Evolutionary conservation across 2,329 filamentous ascomycete species (phyloP).

Genomic region (Dothideomycetes sp.): DNA sequence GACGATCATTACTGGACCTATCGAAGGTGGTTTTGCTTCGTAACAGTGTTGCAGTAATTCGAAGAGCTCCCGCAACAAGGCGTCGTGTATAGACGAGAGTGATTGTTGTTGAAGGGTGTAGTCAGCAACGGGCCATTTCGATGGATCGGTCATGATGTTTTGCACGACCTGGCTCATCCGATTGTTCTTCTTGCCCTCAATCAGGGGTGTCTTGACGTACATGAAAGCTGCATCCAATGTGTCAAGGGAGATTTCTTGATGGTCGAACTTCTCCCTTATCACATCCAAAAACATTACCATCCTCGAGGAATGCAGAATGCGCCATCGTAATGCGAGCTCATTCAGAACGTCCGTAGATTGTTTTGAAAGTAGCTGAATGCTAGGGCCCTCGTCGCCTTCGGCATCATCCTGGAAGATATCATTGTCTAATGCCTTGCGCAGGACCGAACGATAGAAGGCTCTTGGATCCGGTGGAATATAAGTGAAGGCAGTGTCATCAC

Average conservation of each 20-base stretch:
- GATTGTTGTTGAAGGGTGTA: slow-evolving; percentile 59
- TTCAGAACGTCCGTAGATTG: slow-evolving; percentile 73
- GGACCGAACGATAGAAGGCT: slow-evolving; percentile 71
- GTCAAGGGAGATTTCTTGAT: slow-evolving; percentile 71
- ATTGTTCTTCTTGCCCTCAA: slow-evolving; percentile 50
- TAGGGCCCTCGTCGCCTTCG: slow-evolving; percentile 40
- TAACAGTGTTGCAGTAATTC: slow-evolving; percentile 82
- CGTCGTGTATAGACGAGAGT: slow-evolving; percentile 67
- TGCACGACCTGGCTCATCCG: slow-evolving; percentile 39
- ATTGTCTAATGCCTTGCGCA: slow-evolving; percentile 63
- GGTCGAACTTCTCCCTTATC: slow-evolving; percentile 71
- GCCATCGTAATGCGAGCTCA: slow-evolving; percentile 81
- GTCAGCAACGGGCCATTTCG: slow-evolving; percentile 43
- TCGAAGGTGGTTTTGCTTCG: slow-evolving; percentile 73
- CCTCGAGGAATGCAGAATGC: slow-evolving; percentile 73
- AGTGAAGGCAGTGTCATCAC: slow-evolving; percentile 59
- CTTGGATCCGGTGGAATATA: slow-evolving; percentile 83
- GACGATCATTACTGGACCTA: slow-evolving; percentile 70
- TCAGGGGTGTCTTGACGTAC: slow-evolving; percentile 60
- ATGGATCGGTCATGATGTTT: slow-evolving; percentile 40
- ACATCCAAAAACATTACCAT: slow-evolving; percentile 78
- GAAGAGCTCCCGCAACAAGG: slow-evolving; percentile 76
- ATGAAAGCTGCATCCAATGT: slow-evolving; percentile 78
- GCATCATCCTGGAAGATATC: slow-evolving; percentile 47
- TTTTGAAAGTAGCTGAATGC: slow-evolving; percentile 56